Base-by-base conservation (phyloP, 768 basidiomycete genomes). In the Hygrophorus russula region DNA sequence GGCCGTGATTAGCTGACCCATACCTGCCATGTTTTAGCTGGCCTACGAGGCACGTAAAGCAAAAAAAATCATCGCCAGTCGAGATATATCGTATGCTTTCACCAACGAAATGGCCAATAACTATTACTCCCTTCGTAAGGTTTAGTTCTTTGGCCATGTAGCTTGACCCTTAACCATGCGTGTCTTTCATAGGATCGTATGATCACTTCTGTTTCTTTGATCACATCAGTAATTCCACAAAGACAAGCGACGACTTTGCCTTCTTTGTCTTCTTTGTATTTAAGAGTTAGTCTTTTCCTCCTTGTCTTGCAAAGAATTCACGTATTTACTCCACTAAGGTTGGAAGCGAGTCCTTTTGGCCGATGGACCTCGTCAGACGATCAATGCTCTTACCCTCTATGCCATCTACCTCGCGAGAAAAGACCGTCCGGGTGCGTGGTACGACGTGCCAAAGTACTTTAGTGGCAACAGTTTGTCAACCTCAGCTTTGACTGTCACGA, bases 211-310 rank as follows among this genome's bases (percentile, higher is more conserved):
- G 96, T 63, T 92, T 99, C 70, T 98, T 98, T 60, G 82, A 87
- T 53, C 91, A 97, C 53, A 96, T 99, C 63, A 81, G 80, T 56
- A 82, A 88, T 56, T 98, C 96, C 19, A 92, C 91, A 24, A 97
- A 94, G 73, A 80, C 78, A 49, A 92, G 84, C 61, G 96, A 99
- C 58, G 90, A 96, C 56, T 92, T 99, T 63, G 93, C 94, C 28
- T 98, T 98, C 73, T 99, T 96, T 63, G 78, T 98, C 57, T 99
- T 98, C 78, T 99, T 99, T 65, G 86, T 85, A 0, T 98, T 99
- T 76, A 99, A 99, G 72, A 94, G 94, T 88, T 48, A 42, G 80
- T 68, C 14, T 10, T 38, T 9, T 38, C 7, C 15, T 41, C 8
- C 15, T 14, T 39, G 27, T 18, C 5, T 14, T 27, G 40, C 20